Base-by-base conservation (phyloP, 805 yeast species). In the Kluyveromyces dobzhanskii region DNA sequence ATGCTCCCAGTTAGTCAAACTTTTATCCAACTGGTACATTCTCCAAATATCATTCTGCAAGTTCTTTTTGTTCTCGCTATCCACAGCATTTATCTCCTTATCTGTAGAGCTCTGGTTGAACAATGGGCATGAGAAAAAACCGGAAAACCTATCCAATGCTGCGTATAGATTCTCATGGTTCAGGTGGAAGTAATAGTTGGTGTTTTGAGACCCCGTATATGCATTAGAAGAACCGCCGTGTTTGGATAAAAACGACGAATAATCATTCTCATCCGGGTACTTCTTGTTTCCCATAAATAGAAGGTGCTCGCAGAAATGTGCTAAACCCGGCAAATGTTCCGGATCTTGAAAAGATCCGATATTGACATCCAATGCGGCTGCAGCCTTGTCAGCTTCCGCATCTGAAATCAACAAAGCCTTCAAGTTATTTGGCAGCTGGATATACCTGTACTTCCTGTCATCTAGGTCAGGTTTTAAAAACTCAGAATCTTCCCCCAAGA, bases 171-270 rank as follows among this genome's bases (percentile, higher is more conserved):
- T 75, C 45, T 78, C 81, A 41, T 82, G 73, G 43, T 80, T 75
- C 4, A 92, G 75, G 53, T 90, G 95, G 53, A 92, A 90, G 61
- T 73, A 87, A 61, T 87, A 90, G 62, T 90, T 90, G 4, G 97
- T 90, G 52, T 85, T 86, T 50, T 81, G 81, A 3, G 86, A 68
- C 2, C 95, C 80, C 1, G 98, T 90, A 61, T 81, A 90, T 1
- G 98, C 98, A 57, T 90, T 90, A 26, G 94, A 83, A 44, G 73
- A 73, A 14, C 97, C 98, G 30, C 88, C 81, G 55, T 92, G 94
- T 44, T 81, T 78, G 7, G 94, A 71, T 40, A 90, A 65, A 57
- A 71, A 92, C 37, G 80, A 75, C 32, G 81, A 68, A 56, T 84
- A 84, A 47, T 81, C 92, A 53, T 81, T 83, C 57, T 84, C 92